Evolutionary conservation across 805 yeast species (phyloP), one percentile per base, ranked within the genome.

Genomic region (Yarrowia osloensis): DNA sequence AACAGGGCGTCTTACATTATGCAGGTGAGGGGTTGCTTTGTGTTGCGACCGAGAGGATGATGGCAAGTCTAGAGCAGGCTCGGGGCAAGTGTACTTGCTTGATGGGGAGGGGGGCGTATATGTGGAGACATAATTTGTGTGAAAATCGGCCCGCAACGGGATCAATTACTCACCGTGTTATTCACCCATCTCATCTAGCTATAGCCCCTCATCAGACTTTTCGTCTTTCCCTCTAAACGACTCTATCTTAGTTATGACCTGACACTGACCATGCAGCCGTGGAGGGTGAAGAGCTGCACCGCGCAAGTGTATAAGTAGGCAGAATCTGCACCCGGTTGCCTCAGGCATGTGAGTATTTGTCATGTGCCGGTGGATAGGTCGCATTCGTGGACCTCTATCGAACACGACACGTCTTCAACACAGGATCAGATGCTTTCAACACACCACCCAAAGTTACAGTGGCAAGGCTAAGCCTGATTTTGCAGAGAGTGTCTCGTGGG

Each of bases 11-110:
- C 61, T 24, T 37, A 24, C 46, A 49, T 35, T 35, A 54, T 54
- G 61, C 61, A 54, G 61, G 61, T 54, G 61, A 54, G 42, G 61
- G 61, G 61, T 31, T 35, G 46, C 24, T 54, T 50, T 50, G 57
- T n/a, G 19, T 22, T 8, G 29, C 21, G 29, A 44, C 19, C 15
- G 46, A 19, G 46, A 19, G 12, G 52, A 28, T 28, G 24, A 29
- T 11, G 39, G 37, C 39, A 29, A 31, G 40, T 50, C 8, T 5
- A 47, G 54, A 11, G 17, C 19, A 3, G 29, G 11, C 15, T 9
- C 21, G 46, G 26, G 26, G 46, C 2, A 9, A n/a, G n/a, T n/a
- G n/a, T n/a, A n/a, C n/a, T n/a, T n/a, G n/a, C n/a, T n/a, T n/a
- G n/a, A n/a, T n/a, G n/a, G n/a, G n/a, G n/a, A n/a, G n/a, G n/a